Conservation (phyloP, 352 stramenopile species). For the Globisporangium parvum region DNA sequence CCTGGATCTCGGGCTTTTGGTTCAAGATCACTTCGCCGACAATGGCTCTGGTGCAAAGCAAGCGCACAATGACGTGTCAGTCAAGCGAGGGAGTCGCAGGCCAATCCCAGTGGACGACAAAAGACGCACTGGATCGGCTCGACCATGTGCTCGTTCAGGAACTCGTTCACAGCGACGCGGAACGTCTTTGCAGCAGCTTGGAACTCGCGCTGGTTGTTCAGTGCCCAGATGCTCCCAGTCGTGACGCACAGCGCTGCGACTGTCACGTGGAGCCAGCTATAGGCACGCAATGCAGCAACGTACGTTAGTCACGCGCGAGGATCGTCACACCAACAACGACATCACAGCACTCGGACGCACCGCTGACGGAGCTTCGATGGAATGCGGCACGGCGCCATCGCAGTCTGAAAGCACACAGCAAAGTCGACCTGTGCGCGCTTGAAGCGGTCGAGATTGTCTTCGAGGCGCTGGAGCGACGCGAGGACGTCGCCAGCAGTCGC, state of each 20-base stretch:
- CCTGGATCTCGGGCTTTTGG: constrained; percentile 80
- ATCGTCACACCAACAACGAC: too few relatives aligned
- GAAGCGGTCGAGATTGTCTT: constrained; percentile 46
- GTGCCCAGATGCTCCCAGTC: constrained; percentile 50
- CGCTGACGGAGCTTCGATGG: constrained; percentile 68
- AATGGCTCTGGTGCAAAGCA: constrained; percentile 41
- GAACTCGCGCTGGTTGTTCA: constrained; percentile 67
- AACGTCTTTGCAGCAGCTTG: constrained; percentile 34
- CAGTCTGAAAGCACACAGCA: constrained; percentile 36
- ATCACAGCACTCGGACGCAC: too few relatives aligned
- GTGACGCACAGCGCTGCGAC: constrained; percentile 46
- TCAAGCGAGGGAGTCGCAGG: constrained; percentile 1
- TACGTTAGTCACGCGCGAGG: too few relatives aligned
- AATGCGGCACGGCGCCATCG: constrained; percentile 52
- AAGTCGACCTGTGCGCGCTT: constrained; percentile 41
- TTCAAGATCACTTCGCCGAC: constrained; percentile 77
- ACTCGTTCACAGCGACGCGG: constrained; percentile 45
- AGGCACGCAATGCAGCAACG: background rate
- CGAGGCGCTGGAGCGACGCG: constrained; percentile 35
- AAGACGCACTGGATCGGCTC: constrained; percentile 52
- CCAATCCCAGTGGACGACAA: background rate
- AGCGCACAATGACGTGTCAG: background rate
- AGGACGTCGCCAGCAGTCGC: constrained; percentile 26
- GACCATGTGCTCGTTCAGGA: constrained; percentile 75
- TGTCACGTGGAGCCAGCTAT: constrained; percentile 59